Conservation (phyloP, 192 early-diverging fungal species). For the Entomortierella lignicola region DNA sequence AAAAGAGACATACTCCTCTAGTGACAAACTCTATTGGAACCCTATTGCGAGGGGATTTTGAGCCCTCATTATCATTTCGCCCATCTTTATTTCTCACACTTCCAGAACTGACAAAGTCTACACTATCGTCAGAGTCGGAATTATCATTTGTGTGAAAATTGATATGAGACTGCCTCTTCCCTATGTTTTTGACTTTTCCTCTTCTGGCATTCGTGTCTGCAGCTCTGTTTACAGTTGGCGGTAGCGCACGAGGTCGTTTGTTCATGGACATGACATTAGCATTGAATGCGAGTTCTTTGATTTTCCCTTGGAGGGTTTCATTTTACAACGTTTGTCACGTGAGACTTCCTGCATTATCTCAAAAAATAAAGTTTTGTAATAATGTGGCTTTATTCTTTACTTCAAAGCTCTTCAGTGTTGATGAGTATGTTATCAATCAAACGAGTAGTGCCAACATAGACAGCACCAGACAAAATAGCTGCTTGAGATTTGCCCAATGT, state of each 20-base stretch:
- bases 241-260: neutral
- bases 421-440: constrained; percentile 95
- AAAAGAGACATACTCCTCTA: constrained; percentile 7
- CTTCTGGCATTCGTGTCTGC: neutral
- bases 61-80: neutral
- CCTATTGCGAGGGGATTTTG: neutral
- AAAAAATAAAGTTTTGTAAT: too few relatives aligned
- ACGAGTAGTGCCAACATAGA: constrained; percentile 87
- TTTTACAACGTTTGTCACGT: too few relatives aligned
- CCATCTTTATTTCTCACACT: neutral
- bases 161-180: neutral
- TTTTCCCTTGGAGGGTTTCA: too few relatives aligned
- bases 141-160: neutral
- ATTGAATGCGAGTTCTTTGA: neutral
- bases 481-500: constrained; percentile 62
- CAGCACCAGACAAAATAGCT: constrained; percentile 87
- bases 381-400: neutral
- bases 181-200: neutral
- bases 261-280: neutral
- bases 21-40: constrained; percentile 19
- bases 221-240: neutral
- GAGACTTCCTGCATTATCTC: too few relatives aligned
- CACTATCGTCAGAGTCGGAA: neutral
- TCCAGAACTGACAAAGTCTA: neutral
- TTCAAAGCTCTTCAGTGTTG: constrained; percentile 57